phyloP scores from a whole-genome alignment of 2,329 filamentous ascomycete species.

The Colletotrichum sp. region DNA sequence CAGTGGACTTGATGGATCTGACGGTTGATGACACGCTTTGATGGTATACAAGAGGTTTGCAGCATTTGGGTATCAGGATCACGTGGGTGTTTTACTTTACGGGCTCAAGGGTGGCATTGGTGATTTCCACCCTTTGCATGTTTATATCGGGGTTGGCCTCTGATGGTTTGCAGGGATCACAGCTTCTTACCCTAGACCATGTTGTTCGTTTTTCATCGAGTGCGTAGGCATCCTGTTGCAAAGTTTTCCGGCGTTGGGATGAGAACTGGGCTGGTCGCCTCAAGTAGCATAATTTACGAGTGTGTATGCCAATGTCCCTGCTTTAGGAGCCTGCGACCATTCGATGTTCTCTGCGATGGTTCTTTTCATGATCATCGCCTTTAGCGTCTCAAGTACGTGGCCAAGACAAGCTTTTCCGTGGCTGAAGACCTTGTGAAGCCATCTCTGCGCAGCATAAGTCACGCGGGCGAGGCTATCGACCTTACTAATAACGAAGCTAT shows the following conservation, averaged over 20 bases:
- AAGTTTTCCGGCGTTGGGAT: background rate
- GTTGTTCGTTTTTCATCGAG: background rate
- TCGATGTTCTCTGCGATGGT: background rate
- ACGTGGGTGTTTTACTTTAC: background rate
- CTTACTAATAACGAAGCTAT: too few species aligned
- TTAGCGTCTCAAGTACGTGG: too few species aligned
- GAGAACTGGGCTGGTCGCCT: background rate
- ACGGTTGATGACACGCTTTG: slow-evolving; percentile 20
- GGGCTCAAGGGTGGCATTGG: slow-evolving; percentile 12
- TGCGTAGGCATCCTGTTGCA: background rate
- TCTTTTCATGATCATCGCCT: background rate
- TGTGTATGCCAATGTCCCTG: background rate
- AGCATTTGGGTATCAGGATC: slow-evolving; percentile 3
- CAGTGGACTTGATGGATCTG: slow-evolving; percentile 5
- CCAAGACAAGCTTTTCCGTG: too few species aligned
- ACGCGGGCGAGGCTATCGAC: too few species aligned
- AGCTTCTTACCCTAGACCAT: background rate
- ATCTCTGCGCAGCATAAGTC: too few species aligned
- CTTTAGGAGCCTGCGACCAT: background rate
- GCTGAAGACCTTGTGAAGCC: too few species aligned
- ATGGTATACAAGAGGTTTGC: slow-evolving; percentile 12
- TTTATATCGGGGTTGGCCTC: background rate
- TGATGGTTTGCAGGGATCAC: background rate
- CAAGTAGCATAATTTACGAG: background rate
- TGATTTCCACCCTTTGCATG: background rate